Evolutionary conservation across 345 rosid genomes (phyloP).

Genomic region (Populus simonii): DNA sequence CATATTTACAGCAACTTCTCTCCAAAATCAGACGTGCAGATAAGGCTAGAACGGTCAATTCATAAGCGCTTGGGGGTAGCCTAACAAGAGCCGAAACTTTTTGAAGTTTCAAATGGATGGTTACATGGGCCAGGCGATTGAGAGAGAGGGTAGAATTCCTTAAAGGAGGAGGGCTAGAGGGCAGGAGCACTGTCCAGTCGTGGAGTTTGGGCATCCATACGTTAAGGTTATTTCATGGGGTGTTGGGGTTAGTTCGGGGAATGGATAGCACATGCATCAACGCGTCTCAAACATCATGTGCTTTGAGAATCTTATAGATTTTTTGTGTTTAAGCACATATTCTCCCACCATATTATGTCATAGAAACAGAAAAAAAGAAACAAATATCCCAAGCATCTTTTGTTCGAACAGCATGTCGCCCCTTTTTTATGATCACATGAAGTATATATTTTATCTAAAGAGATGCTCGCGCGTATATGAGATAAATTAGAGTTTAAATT

Average conservation of each 20-base stretch:
- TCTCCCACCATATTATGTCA: constrained; percentile 33
- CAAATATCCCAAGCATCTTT: background rate
- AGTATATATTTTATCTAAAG: too few species aligned
- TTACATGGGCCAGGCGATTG: background rate
- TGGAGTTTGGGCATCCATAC: constrained; percentile 26
- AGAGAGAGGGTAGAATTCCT: constrained; percentile 7
- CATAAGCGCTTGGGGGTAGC: background rate
- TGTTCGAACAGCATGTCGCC: constrained; percentile 28
- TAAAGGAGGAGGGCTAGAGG: constrained; percentile 23
- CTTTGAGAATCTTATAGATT: constrained; percentile 10
- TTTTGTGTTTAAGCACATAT: constrained; percentile 23
- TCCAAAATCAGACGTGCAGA: background rate
- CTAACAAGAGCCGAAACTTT: background rate
- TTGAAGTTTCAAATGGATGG: background rate
- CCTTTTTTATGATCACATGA: background rate
- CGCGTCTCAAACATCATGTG: constrained; percentile 24
- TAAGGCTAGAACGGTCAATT: background rate
- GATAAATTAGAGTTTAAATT: background rate
- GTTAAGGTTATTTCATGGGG: background rate
- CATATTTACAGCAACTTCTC: background rate
- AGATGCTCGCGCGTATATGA: background rate
- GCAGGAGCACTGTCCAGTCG: constrained; percentile 13
- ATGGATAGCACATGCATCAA: constrained; percentile 14
- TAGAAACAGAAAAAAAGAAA: constrained; percentile 5
- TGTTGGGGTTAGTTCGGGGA: background rate